Percentiles rank a stretch among this genome's conserved stretches.
These are phyloP conservation scores for Casuarina equisetifolia DNA, from an alignment of 306 rosid genomes.

Conservation along the genomic window DNA sequence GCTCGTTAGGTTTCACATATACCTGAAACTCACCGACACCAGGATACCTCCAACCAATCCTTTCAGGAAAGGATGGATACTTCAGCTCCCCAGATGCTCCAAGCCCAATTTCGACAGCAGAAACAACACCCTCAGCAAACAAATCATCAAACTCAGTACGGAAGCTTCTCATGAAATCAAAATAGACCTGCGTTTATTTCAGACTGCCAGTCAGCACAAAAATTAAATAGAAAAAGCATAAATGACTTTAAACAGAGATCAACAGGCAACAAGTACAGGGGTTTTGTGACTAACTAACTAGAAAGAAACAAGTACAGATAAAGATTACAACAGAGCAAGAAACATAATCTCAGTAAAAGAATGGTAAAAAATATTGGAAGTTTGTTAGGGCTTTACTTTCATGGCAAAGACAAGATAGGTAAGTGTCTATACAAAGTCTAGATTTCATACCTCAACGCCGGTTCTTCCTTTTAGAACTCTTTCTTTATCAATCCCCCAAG, in stretches of 20 bases:
- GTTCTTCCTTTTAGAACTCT: conserved; percentile 93
- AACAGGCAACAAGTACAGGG: conserved; percentile 2
- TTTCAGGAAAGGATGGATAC: conserved; percentile 89
- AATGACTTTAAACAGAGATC: conserved; percentile 6
- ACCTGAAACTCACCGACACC: conserved; percentile 99
- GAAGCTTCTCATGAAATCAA: conserved; percentile 97
- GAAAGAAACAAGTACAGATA: neutral
- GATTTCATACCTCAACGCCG: conserved; percentile 77
- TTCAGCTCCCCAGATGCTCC: conserved; percentile 96
- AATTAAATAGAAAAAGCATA: conserved; percentile 18
- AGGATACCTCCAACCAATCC: conserved; percentile 98
- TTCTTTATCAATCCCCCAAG: conserved; percentile 96
- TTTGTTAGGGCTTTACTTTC: conserved; percentile 1
- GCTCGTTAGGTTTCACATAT: conserved; percentile 35
- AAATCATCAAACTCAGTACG: conserved; percentile 91
- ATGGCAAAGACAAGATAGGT: conserved; percentile 7
- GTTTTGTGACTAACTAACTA: conserved; percentile 1
- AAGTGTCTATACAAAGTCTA: neutral
- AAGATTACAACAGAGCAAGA: neutral
- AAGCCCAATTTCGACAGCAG: conserved; percentile 84
- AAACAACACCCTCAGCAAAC: conserved; percentile 73
- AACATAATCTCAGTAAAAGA: neutral
- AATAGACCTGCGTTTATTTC: conserved; percentile 68
- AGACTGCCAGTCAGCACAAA: conserved; percentile 27
- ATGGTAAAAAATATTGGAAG: neutral